Base-by-base conservation (phyloP, 2,329 filamentous ascomycete species). In the Sclerotinia minor region DNA sequence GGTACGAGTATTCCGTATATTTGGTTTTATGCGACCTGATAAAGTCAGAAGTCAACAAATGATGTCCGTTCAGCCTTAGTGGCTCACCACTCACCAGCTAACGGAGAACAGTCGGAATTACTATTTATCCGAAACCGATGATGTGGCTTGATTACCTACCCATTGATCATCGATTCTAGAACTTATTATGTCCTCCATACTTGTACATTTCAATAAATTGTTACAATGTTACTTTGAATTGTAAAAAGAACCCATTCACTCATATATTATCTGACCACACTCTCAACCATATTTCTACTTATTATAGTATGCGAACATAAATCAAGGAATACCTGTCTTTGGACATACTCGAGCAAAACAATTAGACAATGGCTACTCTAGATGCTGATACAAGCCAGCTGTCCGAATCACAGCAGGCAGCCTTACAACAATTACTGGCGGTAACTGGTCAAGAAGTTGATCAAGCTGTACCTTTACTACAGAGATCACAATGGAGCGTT, bases 401-500 rank as follows among this genome's bases (percentile, higher is more conserved):
- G 76, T 90, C 90, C 63, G 81, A 89, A 71, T 85, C 85, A 72
- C 93, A 98, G 81, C 92, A 92, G 78, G 86, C 89, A 64, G 90
- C 92, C 58, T 86, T 99, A 35, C 89, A 96, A 74, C 94, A 96
- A 76, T 97, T 93, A 79, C 92, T 89, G 21, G 86, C 91, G 64
- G 90, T 99, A 63, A 98, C 95, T 35, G 88, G 94, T 73, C 93
- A 97, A 79, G 89, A 92, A 29, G 79, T 87, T 55, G 84, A 87
- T 54, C 88, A 92, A 68, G 93, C 95, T 2, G 83, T 97, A 60
- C 87, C 92, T 1, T 79, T 99, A 5, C 83, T 99, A 2, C 86
- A 89, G 73, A 84, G 93, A 70, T 97, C 93, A 67, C 90, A 98
- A 83, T 99, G 95, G 95, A 99, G 98, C 77, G 91, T 97, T 0